Evolutionary conservation across 306 rosid genomes (phyloP).

Genomic region (Prunus campanulata): DNA sequence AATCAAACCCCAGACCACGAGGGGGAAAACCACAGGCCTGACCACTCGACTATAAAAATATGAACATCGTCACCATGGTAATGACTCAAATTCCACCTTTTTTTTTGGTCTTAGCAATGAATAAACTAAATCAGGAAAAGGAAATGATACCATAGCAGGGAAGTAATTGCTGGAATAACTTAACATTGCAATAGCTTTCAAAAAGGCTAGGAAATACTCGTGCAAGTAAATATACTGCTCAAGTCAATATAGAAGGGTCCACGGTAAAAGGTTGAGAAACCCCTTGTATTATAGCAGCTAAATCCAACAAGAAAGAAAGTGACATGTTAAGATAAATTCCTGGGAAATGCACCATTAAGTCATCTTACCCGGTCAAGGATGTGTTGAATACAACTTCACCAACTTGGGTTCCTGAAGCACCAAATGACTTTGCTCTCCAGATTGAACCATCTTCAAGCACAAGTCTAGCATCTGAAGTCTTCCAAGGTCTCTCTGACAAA

Average conservation of each 20-base stretch:
- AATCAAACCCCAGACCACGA: neutral
- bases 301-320: neutral
- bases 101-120: neutral
- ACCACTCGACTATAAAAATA: neutral
- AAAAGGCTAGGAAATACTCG: neutral
- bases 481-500: conserved; percentile 80
- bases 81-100: neutral
- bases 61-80: neutral
- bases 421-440: conserved; percentile 91
- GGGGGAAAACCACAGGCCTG: neutral
- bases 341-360: neutral
- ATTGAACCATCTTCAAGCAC: conserved; percentile 95
- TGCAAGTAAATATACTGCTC: neutral
- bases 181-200: neutral
- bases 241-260: neutral
- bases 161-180: neutral
- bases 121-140: neutral
- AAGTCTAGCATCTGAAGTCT: conserved; percentile 80
- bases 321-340: neutral
- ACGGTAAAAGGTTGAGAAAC: no score
- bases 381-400: conserved; percentile 97
- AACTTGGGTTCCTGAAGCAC: conserved; percentile 92
- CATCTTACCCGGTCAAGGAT: conserved; percentile 77
- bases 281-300: neutral
- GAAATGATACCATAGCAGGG: neutral